These are phyloP conservation scores for Raffaelea arxii DNA, from an alignment of 2,329 filamentous ascomycete species.

Conservation along the genomic window DNA sequence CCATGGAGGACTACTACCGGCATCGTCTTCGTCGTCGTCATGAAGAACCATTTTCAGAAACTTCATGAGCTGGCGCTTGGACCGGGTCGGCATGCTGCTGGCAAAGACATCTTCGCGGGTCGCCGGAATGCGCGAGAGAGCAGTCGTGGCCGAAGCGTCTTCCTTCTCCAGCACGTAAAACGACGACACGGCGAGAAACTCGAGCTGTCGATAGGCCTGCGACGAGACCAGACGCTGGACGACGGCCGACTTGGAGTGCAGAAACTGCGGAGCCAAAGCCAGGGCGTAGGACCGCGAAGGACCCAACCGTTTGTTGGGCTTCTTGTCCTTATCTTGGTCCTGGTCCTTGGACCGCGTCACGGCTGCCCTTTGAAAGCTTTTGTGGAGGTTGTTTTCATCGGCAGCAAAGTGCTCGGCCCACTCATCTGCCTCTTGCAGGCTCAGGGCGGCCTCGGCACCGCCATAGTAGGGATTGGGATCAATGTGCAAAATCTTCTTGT, in stretches of 20 bases:
- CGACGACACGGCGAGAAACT: slow-evolving; percentile 86
- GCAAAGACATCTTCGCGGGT: slow-evolving; percentile 88
- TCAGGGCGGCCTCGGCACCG: slow-evolving; percentile 74
- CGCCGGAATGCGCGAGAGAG: slow-evolving; percentile 66
- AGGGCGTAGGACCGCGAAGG: slow-evolving; percentile 71
- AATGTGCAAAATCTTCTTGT: slow-evolving; percentile 83
- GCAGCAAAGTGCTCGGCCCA: slow-evolving; percentile 49
- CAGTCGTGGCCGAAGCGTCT: not conserved
- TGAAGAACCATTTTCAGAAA: slow-evolving; percentile 81
- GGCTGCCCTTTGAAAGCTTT: slow-evolving; percentile 23
- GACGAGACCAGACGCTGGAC: slow-evolving; percentile 79
- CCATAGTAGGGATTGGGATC: slow-evolving; percentile 87
- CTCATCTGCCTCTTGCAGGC: slow-evolving; percentile 66
- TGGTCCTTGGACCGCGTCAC: slow-evolving; percentile 24
- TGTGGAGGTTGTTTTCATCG: not conserved
- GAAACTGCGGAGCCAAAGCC: slow-evolving; percentile 73
- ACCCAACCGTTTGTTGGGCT: too few relatives aligned
- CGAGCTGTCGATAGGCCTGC: slow-evolving; percentile 76
- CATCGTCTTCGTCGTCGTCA: slow-evolving; percentile 29
- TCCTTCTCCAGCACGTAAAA: slow-evolving; percentile 65
- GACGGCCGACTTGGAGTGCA: slow-evolving; percentile 74
- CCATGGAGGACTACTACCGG: slow-evolving; percentile 33
- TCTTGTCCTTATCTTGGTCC: too few relatives aligned
- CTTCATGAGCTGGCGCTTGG: slow-evolving; percentile 85
- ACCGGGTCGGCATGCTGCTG: slow-evolving; percentile 64